Evolutionary conservation across 805 yeast species (phyloP).

Genomic region (Saccharomyces eubayanus): DNA sequence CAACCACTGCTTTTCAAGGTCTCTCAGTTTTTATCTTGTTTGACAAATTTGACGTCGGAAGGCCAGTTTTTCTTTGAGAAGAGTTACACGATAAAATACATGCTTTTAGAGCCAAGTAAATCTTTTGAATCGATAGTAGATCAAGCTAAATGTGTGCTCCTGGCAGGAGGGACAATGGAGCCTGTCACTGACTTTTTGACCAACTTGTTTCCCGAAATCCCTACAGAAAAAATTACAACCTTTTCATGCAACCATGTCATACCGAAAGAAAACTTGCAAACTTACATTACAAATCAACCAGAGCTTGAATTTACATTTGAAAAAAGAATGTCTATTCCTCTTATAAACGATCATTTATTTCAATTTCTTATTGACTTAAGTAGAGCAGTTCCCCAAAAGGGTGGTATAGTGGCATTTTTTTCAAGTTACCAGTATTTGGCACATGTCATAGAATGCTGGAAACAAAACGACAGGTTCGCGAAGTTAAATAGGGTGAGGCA

Average conservation of each 20-base stretch:
- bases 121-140: constrained; percentile 59
- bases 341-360: constrained; percentile 39
- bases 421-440: constrained; percentile 75
- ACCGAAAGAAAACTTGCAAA: constrained; percentile 58
- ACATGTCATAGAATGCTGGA: constrained; percentile 48
- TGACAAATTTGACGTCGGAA: constrained; percentile 68
- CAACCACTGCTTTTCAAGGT: constrained; percentile 59
- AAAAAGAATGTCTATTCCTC: constrained; percentile 39
- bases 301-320: constrained; percentile 63
- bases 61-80: constrained; percentile 63
- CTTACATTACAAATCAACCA: constrained; percentile 39
- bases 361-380: constrained; percentile 29
- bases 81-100: constrained; percentile 45
- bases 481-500: constrained; percentile 35
- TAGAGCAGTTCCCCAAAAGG: constrained; percentile 40
- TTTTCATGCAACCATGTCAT: constrained; percentile 82
- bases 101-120: constrained; percentile 72
- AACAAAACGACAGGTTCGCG: constrained; percentile 27
- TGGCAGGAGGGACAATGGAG: constrained; percentile 96
- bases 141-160: constrained; percentile 56
- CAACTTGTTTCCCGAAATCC: constrained; percentile 56
- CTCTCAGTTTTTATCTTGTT: constrained; percentile 51
- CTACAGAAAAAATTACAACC: constrained; percentile 35
- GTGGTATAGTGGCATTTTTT: constrained; percentile 72
- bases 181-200: constrained; percentile 66